These are phyloP conservation scores for Capsicum baccatum DNA, from an alignment of 257 asterid species.

Conservation along the genomic window DNA sequence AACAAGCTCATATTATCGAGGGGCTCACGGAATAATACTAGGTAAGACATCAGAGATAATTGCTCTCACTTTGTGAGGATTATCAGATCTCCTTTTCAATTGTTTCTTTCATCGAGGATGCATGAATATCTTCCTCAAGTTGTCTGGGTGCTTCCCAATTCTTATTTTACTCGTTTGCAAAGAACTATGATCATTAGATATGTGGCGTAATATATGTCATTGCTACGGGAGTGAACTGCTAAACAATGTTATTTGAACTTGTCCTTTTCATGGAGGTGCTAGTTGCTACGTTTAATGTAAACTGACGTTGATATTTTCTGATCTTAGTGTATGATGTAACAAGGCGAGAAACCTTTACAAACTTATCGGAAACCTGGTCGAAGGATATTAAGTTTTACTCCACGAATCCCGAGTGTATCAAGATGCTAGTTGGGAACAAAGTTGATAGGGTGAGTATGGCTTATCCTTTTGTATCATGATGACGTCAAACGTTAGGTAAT, in stretches of 20 bases:
- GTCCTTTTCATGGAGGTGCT: not conserved
- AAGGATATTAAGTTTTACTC: slow-evolving; percentile 73
- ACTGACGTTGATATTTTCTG: not conserved
- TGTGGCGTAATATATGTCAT: not conserved
- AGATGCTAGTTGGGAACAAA: slow-evolving; percentile 85
- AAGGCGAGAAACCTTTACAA: slow-evolving; percentile 77
- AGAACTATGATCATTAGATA: not conserved
- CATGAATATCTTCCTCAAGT: too few relatives aligned
- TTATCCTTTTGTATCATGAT: slow-evolving; percentile 7
- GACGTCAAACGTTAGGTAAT: not conserved
- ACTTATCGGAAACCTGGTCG: slow-evolving; percentile 66
- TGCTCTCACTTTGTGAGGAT: not conserved
- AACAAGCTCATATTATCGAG: slow-evolving; percentile 80
- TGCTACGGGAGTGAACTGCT: not conserved
- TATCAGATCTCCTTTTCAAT: not conserved
- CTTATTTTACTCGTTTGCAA: too few relatives aligned
- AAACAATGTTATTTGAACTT: not conserved
- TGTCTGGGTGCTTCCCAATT: too few relatives aligned
- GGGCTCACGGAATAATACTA: slow-evolving; percentile 89
- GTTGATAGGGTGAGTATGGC: slow-evolving; percentile 70
- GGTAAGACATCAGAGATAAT: slow-evolving; percentile 43
- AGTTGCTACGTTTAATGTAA: not conserved
- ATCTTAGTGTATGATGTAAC: slow-evolving; percentile 79
- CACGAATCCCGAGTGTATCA: slow-evolving; percentile 75
- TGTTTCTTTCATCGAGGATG: not conserved